Evolutionary conservation across 345 rosid species (phyloP), one percentile per base, ranked within the genome.

Genomic region (Eucalyptus rudis): DNA sequence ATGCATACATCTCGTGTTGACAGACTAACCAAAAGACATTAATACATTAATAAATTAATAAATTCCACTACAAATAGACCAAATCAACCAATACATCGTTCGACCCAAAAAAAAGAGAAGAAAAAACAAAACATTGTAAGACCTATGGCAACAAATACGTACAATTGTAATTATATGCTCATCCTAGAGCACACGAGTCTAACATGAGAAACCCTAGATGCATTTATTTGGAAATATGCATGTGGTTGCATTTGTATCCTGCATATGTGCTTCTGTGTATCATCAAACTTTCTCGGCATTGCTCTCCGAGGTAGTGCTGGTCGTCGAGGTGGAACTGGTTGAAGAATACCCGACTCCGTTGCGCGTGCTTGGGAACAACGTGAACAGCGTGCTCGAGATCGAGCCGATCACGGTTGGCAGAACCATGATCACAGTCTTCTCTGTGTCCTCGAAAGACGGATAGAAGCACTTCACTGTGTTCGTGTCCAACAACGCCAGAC

Each of bases 281-380:
- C 83, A 71, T 71, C 83, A 71, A 36, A 36, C 83, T 0, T 0
- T 71, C 45, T 36, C 83, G 27, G 45, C 83, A 33, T 86, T 56
- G 24, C 68, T 45, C 24, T 58, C 44, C 36, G 88, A 52, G 24
- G 88, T 56, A 43, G 87, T 49, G 22, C 49, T 86, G 12, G 5
- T 19, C 59, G 33, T 45, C 2, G 88, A 87, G 11, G 81, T 45
- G 49, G 88, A 3, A 49, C 83, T 62, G 3, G 25, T 13, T 13
- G 95, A 88, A 88, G 95, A 95, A 90, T 97, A 97, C n/a, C 99
- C 99, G 62, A 97, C 89, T 54, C 99, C 98, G 76, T 91, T 93
- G 58, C 99, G 96, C 2, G 87, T 92, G 91, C 93, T 94, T 2
- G 99, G 98, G 88, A 96, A 95, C 56, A 93, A 40, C 95, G 93